Evolutionary conservation across 2,329 filamentous ascomycete genomes (phyloP), one percentile per base, ranked within the genome.

Genomic region (Cladophialophora bantiana): DNA sequence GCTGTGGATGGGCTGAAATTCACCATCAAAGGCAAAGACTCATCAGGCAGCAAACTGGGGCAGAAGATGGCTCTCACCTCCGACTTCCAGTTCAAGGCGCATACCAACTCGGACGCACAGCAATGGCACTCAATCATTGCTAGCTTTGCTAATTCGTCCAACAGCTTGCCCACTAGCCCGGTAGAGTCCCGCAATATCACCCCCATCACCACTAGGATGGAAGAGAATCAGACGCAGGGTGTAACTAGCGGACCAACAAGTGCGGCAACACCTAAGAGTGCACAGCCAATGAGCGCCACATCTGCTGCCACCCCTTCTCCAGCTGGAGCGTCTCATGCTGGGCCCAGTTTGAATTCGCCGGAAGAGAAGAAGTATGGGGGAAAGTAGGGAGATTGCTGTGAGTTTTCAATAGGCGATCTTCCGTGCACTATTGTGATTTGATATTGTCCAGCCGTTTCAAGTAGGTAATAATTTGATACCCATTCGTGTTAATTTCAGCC

Each of bases 21-120:
- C 85, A 92, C 88, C 75, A 85, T 99, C 78, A 97, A 97, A 83
- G 95, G 95, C 78, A 98, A 98, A 80, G 94, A 99, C 77, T 88
- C 90, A 64, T 90, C 89, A 74, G 91, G 91, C 76, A 83, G 85
- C 68, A 91, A 90, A 70, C 81, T 97, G 70, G 89, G 90, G 74
- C 90, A 89, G 82, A 94, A 93, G 76, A 86, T 97, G 71, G 87
- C 90, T 56, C 92, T 94, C 71, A 87, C 81, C 32, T 89, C 92
- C 48, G 94, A 98, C 79, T 84, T 96, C 42, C 82, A 85, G 35
- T 97, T 97, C 87, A 96, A 96, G 82, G 93, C 94, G 0, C 90
- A 93, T 78, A 93, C 91, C 0, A 78, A 92, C 2, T 83, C 86
- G 34, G 93, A 96, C 70, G 93, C 94, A 0, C 83, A 90, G 78